Evolutionary conservation across 768 basidiomycete species (phyloP).

Genomic region (Agrocybe praecox): DNA sequence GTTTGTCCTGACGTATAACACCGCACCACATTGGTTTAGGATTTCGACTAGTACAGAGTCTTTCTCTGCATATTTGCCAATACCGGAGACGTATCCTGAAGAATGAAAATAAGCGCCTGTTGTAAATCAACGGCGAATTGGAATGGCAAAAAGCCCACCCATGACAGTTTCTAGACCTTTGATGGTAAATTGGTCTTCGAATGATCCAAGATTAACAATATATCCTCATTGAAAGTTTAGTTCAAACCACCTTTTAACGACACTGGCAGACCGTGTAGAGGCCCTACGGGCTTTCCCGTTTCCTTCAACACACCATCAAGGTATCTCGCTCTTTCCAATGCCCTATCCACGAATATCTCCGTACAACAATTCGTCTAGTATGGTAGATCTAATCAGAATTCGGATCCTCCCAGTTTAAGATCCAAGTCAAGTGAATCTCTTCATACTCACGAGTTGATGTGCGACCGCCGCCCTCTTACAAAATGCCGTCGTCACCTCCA

Average conservation of each 20-base stretch:
- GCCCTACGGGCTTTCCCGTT: constrained; percentile 69
- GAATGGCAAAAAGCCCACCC: too few species aligned
- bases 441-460: constrained; percentile 75
- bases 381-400: too few species aligned
- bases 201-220: constrained; percentile 27
- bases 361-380: constrained; percentile 84
- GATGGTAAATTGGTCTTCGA: constrained; percentile 73
- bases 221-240: too few species aligned
- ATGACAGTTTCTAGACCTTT: constrained; percentile 73
- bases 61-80: constrained; percentile 61
- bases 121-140: too few species aligned
- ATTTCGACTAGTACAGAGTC: constrained; percentile 69
- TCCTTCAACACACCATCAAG: constrained; percentile 62
- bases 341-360: constrained; percentile 82
- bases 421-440: too few species aligned
- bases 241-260: constrained; percentile 14
- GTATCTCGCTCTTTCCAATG: constrained; percentile 60
- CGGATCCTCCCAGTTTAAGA: too few species aligned
- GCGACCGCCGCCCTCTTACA: constrained; percentile 79
- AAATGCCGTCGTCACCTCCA: constrained; percentile 72
- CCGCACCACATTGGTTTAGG: constrained; percentile 64
- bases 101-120: too few species aligned
- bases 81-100: constrained; percentile 72
- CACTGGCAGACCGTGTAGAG: constrained; percentile 61
- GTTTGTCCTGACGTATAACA: constrained; percentile 73